Percentiles rank a stretch among this genome's conserved stretches.
These are phyloP conservation scores for Lachnellula subtilissima DNA, from an alignment of 2,329 filamentous ascomycete genomes.

Conservation along the genomic window DNA sequence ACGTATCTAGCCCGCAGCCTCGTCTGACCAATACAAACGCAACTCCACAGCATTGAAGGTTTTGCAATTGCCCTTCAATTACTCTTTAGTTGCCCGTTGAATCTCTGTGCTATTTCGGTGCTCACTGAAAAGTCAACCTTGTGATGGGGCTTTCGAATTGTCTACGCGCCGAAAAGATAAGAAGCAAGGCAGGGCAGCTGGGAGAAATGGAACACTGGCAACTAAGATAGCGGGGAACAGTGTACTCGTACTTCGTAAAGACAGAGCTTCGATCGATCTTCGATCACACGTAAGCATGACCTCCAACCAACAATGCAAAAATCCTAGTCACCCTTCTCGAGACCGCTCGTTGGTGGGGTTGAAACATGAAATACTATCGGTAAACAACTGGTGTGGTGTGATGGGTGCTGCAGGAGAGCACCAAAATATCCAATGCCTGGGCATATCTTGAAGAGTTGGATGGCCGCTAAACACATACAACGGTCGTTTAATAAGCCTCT, in stretches of 20 bases:
- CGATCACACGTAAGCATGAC: conserved; percentile 4
- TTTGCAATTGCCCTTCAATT: neutral
- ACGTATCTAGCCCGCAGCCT: conserved; percentile 8
- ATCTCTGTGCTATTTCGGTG: neutral
- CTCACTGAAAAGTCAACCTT: too few relatives aligned
- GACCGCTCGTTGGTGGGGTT: too few relatives aligned
- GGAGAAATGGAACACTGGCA: conserved; percentile 3
- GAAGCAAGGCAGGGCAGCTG: neutral
- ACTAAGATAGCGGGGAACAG: neutral
- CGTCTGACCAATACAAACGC: conserved; percentile 2
- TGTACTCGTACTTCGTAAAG: neutral
- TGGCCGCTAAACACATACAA: conserved; percentile 1
- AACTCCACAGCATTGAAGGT: neutral
- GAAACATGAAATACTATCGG: conserved; percentile 2
- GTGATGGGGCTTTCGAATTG: neutral
- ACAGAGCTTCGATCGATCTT: neutral
- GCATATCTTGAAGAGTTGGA: neutral
- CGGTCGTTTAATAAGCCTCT: conserved; percentile 3
- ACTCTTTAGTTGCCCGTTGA: neutral
- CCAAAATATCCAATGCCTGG: neutral
- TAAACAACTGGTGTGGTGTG: conserved; percentile 4
- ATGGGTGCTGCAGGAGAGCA: conserved; percentile 7
- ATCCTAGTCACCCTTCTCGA: too few relatives aligned
- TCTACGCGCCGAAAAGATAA: conserved; percentile 2
- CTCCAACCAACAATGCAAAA: neutral